Conservation (phyloP, 2,329 filamentous ascomycete species). For the Juglanconis oblonga region DNA sequence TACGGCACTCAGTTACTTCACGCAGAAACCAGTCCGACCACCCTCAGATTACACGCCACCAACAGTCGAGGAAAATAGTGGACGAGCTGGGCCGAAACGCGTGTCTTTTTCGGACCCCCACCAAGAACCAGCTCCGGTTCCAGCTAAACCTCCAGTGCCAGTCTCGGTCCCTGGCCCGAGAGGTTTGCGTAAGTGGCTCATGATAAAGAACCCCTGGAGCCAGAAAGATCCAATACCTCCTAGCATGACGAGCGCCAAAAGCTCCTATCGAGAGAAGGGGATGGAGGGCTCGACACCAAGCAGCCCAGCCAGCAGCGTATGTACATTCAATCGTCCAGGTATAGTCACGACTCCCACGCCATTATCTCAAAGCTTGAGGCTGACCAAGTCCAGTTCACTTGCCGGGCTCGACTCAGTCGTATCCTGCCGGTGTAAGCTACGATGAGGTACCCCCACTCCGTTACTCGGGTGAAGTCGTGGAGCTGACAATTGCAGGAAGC, state of each 20-base stretch:
- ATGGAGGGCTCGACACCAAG: not conserved
- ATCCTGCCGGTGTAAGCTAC: slow-evolving; percentile 13
- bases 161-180: not conserved
- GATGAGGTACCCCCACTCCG: not conserved
- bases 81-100: not conserved
- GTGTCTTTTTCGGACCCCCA: not conserved
- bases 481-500: slow-evolving; percentile 4
- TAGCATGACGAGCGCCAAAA: not conserved
- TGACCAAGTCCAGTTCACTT: not conserved
- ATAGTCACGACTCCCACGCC: not conserved
- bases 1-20: slow-evolving; percentile 7
- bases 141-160: not conserved
- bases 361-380: not conserved
- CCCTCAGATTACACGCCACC: not conserved
- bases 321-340: slow-evolving; percentile 4
- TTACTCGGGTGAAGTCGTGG: not conserved
- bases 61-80: not conserved
- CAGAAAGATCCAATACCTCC: not conserved
- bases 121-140: not conserved
- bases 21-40: not conserved
- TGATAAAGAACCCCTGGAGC: not conserved
- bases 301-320: not conserved
- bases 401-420: slow-evolving; percentile 1
- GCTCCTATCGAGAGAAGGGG: not conserved
- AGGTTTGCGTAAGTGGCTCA: slow-evolving; percentile 9